These are phyloP conservation scores for Shiraia sp. DNA, from an alignment of 2,329 filamentous ascomycete genomes.

Conservation along the genomic window DNA sequence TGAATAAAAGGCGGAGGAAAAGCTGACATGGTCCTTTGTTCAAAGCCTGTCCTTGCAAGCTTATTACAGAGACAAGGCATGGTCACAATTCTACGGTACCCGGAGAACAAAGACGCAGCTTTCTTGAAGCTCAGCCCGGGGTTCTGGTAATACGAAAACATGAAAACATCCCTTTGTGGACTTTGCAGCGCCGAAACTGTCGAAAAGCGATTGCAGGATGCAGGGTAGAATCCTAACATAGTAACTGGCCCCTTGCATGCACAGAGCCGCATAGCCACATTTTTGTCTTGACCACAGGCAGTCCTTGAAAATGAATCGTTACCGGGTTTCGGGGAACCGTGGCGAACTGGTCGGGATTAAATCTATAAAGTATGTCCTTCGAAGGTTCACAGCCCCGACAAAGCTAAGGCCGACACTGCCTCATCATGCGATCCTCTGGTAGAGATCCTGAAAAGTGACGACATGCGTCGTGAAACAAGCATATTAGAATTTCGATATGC, in stretches of 20 bases:
- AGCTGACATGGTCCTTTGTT: neutral
- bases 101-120: neutral
- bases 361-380: too few relatives aligned
- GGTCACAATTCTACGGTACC: neutral
- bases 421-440: too few relatives aligned
- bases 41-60: slow-evolving; percentile 4
- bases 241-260: slow-evolving; percentile 4
- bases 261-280: slow-evolving; percentile 3
- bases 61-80: neutral
- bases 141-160: neutral
- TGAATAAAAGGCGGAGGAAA: neutral
- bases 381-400: too few relatives aligned
- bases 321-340: too few relatives aligned
- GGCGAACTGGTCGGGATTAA: too few relatives aligned
- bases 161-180: neutral
- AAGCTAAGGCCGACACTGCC: too few relatives aligned
- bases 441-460: too few relatives aligned
- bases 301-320: too few relatives aligned
- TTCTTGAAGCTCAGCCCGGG: neutral
- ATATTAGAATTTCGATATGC: too few relatives aligned
- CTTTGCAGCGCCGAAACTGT: neutral
- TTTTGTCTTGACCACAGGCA: too few relatives aligned
- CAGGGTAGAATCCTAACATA: slow-evolving; percentile 22
- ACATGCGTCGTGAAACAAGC: too few relatives aligned
- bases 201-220: slow-evolving; percentile 15